These are phyloP conservation scores for Calonectria montana DNA, from an alignment of 2,329 filamentous ascomycete genomes.

Conservation along the genomic window DNA sequence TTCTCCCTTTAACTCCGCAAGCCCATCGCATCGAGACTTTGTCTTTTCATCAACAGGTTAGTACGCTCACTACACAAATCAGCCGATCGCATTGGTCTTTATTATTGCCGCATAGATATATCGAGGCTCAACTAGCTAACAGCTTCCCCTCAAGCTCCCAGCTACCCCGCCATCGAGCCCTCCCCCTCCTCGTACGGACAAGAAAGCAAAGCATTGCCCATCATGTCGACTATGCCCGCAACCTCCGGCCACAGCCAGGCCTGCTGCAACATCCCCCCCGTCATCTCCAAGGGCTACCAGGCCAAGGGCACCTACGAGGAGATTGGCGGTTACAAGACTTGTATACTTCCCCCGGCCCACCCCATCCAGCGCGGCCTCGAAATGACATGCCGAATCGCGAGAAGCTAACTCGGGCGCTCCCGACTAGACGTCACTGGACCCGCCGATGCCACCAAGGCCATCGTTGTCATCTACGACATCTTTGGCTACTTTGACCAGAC, in stretches of 20 bases:
- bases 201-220: slow-evolving; percentile 20
- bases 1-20: slow-evolving; percentile 5
- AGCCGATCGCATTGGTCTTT: background rate
- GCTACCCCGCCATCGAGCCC: background rate
- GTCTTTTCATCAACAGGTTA: background rate
- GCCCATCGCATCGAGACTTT: background rate
- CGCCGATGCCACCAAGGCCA: slow-evolving; percentile 63
- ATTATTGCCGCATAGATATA: background rate
- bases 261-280: slow-evolving; percentile 70
- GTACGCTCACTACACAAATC: background rate
- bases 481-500: slow-evolving; percentile 79
- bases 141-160: background rate
- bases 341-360: slow-evolving; percentile 39
- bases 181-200: background rate
- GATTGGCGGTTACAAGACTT: slow-evolving; percentile 66
- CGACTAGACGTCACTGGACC: slow-evolving; percentile 60
- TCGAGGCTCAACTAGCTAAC: background rate
- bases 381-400: background rate
- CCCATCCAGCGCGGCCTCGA: no score
- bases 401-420: slow-evolving; percentile 17
- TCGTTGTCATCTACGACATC: slow-evolving; percentile 74
- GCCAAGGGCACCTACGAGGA: slow-evolving; percentile 67
- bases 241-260: slow-evolving; percentile 65
- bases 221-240: slow-evolving; percentile 63
- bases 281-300: slow-evolving; percentile 66